A percentile compares a stretch with the other conserved stretches of the same genome.
phyloP scores from a whole-genome alignment of 83 land plant genomes.

The Thuja plicata region DNA sequence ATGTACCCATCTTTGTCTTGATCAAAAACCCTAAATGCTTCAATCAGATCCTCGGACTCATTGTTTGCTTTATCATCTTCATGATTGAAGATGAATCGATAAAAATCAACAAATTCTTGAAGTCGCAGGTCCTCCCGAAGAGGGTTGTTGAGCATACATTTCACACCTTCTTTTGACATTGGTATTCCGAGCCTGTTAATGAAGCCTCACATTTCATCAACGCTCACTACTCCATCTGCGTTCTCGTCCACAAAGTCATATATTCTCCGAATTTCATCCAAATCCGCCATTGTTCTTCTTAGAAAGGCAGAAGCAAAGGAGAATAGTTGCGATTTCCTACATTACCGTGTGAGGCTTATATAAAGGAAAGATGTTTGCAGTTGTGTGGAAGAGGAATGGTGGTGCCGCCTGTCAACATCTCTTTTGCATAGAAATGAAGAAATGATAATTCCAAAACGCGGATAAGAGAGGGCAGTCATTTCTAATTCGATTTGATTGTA shows the following conservation, averaged over 20 bases:
- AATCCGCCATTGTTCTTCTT: neutral
- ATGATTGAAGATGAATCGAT: neutral
- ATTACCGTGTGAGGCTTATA: too few species aligned
- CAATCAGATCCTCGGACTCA: constrained; percentile 19
- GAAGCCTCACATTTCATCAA: neutral
- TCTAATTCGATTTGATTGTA: too few species aligned
- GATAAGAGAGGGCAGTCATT: too few species aligned
- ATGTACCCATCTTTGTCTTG: constrained; percentile 48
- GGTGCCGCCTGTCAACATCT: too few species aligned
- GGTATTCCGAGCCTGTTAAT: neutral
- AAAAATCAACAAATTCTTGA: neutral
- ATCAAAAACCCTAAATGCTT: constrained; percentile 51
- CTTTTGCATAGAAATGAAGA: too few species aligned
- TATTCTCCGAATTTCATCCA: neutral
- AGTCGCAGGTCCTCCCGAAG: neutral
- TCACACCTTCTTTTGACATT: neutral
- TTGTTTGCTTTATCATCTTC: neutral
- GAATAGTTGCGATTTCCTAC: too few species aligned
- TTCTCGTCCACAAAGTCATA: neutral
- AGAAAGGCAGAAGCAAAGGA: too few species aligned
- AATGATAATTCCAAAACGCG: too few species aligned
- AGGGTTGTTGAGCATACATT: neutral
- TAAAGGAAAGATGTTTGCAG: too few species aligned
- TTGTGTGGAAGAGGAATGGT: too few species aligned
- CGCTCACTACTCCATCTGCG: neutral